Conservation (phyloP, 2,329 filamentous ascomycete species). For the Clarireedia paspali region DNA sequence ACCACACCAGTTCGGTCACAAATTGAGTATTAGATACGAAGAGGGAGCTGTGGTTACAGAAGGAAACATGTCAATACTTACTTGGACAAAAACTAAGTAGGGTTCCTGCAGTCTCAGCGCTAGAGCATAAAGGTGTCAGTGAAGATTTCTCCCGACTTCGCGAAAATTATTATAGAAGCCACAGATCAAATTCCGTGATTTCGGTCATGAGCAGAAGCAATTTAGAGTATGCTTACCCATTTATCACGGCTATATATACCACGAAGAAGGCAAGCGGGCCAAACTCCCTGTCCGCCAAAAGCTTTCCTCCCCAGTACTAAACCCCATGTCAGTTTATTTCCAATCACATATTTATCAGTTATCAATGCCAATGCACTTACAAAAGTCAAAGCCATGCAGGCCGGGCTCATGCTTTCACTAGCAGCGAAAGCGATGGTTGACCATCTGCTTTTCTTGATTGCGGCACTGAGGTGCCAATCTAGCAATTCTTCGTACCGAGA, state of each 20-base stretch:
- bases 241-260: constrained; percentile 45
- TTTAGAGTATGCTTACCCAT: constrained; percentile 25
- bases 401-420: constrained; percentile 47
- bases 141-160: no score
- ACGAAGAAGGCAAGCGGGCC: constrained; percentile 42
- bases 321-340: neutral
- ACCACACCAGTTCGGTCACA: no score
- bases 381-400: constrained; percentile 50
- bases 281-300: constrained; percentile 31
- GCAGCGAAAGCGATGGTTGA: constrained; percentile 44
- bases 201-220: no score
- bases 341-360: no score
- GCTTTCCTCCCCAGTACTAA: constrained; percentile 35
- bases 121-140: no score
- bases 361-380: constrained; percentile 34
- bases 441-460: constrained; percentile 40
- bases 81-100: constrained; percentile 44
- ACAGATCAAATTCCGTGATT: no score
- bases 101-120: constrained; percentile 43
- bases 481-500: constrained; percentile 41
- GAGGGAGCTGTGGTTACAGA: neutral
- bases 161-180: no score
- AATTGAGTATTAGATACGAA: no score
- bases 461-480: constrained; percentile 38
- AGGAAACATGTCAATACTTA: constrained; percentile 7